Evolutionary conservation across 352 stramenopile genomes (phyloP), one percentile per base, ranked within the genome.

Genomic region (Pythium angustatum): DNA sequence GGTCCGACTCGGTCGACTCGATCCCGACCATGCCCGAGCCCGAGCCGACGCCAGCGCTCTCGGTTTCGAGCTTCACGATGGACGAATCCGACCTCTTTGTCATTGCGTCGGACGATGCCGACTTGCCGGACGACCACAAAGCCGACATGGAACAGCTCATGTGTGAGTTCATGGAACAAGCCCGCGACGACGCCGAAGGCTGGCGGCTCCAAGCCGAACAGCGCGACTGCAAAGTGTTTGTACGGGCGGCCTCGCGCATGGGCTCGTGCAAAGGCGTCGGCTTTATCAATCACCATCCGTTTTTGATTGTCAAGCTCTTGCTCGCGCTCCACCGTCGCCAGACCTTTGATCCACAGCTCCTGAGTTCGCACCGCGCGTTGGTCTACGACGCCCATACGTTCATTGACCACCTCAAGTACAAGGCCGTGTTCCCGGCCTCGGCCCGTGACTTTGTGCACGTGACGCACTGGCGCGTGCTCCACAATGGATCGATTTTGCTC

Each of bases 331-430:
- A 72, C 27, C 76, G 60, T 17, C 70, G 81, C 51, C 54, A 81
- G 27, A 57, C 55, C 27, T 87, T 83, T 38, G 83, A 93, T 43
- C 78, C 79, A 44, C 83, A 89, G 60, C 48, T 88, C 33, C 62
- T 88, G 41, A 55, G 73, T 8, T 75, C 75, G 27, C 68, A 79
- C 31, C 81, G 81, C 24, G 65, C 81, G 26, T 61, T 81, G 27
- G 76, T 88, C n/a, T 87, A 81, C 38, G 74, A 90, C 44, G 72
- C 84, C 55, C 81, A 92, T 71, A 87, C 78, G 55, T 90, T 83
- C 63, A 75, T 92, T 48, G 81, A 92, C 56, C 77, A 90, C 62
- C 69, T 90, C 43, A 79, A 72, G 15, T 87, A 83, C 75, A 90
- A 90, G 68, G 69, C 78, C 1, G 70, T 88, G 33, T 90, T 92